Evolutionary conservation across 139 green algal genomes (phyloP).

Genomic region (Pycnococcus provasolii): DNA sequence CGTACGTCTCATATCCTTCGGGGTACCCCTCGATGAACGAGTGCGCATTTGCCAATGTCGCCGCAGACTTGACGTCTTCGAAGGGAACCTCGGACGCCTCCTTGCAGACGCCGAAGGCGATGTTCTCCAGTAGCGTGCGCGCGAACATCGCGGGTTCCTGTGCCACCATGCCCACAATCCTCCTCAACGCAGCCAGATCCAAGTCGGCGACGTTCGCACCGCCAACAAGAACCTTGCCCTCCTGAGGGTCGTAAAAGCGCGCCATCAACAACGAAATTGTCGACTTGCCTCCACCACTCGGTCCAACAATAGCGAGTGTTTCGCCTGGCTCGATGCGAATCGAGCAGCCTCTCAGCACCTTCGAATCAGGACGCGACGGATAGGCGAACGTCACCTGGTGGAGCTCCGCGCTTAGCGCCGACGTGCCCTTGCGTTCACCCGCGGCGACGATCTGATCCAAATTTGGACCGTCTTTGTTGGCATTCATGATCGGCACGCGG

Average conservation of each 20-base stretch:
- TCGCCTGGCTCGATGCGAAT: conserved; percentile 35
- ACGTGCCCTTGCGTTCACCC: too few species aligned
- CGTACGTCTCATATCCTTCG: conserved; percentile 28
- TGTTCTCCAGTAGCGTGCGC: conserved; percentile 63
- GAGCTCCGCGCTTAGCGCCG: conserved; percentile 44
- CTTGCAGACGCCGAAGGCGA: conserved; percentile 52
- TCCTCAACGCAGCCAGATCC: neutral
- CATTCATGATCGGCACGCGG: conserved; percentile 29
- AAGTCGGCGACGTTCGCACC: neutral
- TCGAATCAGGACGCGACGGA: conserved; percentile 45
- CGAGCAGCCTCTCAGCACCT: conserved; percentile 26
- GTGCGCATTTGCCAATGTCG: conserved; percentile 35
- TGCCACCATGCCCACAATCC: conserved; percentile 32
- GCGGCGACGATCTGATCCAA: neutral
- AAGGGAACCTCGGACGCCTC: conserved; percentile 39
- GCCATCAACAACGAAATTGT: conserved; percentile 82
- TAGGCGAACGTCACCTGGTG: conserved; percentile 66
- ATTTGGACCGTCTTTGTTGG: neutral
- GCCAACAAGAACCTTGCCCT: conserved; percentile 1
- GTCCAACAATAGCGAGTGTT: conserved; percentile 74
- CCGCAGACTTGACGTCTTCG: conserved; percentile 25
- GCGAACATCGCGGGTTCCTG: conserved; percentile 35
- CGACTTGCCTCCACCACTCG: conserved; percentile 70
- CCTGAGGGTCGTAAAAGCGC: conserved; percentile 73
- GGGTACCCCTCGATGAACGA: conserved; percentile 39